phyloP scores from a whole-genome alignment of 495 filamentous ascomycete genomes.

The Podospora australis region DNA sequence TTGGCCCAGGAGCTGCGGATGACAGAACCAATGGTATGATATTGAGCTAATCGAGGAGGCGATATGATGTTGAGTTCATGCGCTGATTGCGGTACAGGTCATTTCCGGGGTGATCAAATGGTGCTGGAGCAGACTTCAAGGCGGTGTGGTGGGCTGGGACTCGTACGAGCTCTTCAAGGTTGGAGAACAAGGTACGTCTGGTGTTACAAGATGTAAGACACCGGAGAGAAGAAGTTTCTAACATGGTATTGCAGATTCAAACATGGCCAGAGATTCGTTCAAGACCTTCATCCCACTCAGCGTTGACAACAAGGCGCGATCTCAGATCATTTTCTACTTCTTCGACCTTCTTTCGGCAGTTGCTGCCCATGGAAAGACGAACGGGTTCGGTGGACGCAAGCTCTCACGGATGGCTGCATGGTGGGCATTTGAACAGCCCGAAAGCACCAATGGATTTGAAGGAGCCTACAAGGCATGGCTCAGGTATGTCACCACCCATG shows the following conservation, averaged over 20 bases:
- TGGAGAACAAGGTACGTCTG: conserved; percentile 82
- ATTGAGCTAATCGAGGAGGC: background rate
- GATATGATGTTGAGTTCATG: background rate
- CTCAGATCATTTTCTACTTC: conserved; percentile 89
- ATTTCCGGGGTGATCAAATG: conserved; percentile 93
- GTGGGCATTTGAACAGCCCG: conserved; percentile 95
- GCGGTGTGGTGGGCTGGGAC: conserved; percentile 94
- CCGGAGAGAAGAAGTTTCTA: background rate
- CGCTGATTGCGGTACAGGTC: conserved; percentile 51
- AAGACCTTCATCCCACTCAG: conserved; percentile 93
- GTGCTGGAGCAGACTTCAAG: conserved; percentile 93
- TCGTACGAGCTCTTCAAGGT: conserved; percentile 94
- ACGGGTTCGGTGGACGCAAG: conserved; percentile 90
- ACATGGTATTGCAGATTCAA: conserved; percentile 59
- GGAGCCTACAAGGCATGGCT: conserved; percentile 86
- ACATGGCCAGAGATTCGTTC: conserved; percentile 87
- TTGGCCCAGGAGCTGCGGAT: conserved; percentile 84
- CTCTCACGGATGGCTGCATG: conserved; percentile 92
- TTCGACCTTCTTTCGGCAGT: conserved; percentile 87
- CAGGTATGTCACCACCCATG: conserved; percentile 33
- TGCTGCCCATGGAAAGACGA: conserved; percentile 77
- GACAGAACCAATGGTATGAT: conserved; percentile 82
- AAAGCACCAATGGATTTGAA: conserved; percentile 87
- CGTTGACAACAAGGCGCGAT: conserved; percentile 79
- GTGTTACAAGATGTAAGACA: too few species aligned